Evolutionary conservation across 441 rosid species (phyloP).

Genomic region (Erodium trifolium): DNA sequence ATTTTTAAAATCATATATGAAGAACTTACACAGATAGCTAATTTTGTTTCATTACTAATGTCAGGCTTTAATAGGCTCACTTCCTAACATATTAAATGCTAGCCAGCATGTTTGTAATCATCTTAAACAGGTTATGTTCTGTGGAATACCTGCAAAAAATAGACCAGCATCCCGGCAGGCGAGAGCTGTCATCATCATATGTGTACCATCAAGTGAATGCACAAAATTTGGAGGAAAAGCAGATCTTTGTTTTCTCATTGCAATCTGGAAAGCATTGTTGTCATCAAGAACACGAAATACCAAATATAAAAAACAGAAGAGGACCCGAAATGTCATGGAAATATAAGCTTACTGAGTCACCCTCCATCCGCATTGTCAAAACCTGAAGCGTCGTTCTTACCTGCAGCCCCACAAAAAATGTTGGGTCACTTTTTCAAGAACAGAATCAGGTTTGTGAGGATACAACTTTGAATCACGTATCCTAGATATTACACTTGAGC

Average conservation of each 20-base stretch:
- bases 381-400: slow-evolving; percentile 86
- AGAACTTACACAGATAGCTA: background rate
- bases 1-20: background rate
- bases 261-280: slow-evolving; percentile 39
- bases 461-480: background rate
- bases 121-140: background rate
- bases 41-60: background rate
- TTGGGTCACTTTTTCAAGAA: slow-evolving; percentile 16
- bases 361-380: slow-evolving; percentile 77
- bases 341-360: slow-evolving; percentile 52
- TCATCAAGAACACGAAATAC: slow-evolving; percentile 7
- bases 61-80: background rate
- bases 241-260: slow-evolving; percentile 75
- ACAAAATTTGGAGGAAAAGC: slow-evolving; percentile 97
- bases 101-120: background rate
- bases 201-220: slow-evolving; percentile 92
- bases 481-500: background rate
- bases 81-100: background rate
- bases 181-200: slow-evolving; percentile 99
- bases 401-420: slow-evolving; percentile 35
- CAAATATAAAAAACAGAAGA: slow-evolving; percentile 12
- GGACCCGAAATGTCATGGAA: slow-evolving; percentile 10
- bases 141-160: slow-evolving; percentile 68
- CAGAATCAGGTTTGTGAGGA: background rate
- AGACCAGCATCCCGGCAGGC: slow-evolving; percentile 84